Conservation (phyloP, 2,329 filamentous ascomycete genomes). For the Exophiala aquamarina region DNA sequence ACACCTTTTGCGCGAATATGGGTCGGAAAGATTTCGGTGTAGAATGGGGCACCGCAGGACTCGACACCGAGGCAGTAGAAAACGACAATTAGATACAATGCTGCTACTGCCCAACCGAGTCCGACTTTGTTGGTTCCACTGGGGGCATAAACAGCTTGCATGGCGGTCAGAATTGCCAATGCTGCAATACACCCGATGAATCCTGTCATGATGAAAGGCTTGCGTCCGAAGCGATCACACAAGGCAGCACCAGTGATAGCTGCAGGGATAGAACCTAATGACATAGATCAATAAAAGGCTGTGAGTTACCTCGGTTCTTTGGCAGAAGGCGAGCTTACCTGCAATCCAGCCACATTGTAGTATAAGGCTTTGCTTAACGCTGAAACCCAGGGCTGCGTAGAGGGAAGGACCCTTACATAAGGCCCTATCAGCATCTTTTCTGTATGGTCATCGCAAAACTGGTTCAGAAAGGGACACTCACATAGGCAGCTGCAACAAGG, state of each 20-base stretch:
- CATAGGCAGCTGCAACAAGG: too few species aligned
- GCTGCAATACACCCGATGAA: background rate
- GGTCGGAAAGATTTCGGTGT: conserved; percentile 14
- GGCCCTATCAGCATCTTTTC: background rate
- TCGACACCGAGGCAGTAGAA: conserved; percentile 9
- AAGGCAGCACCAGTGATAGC: background rate
- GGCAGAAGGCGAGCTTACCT: background rate
- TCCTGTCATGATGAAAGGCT: background rate
- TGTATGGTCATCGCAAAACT: background rate
- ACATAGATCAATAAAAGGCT: too few species aligned
- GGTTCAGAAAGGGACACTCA: background rate
- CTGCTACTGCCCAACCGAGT: background rate
- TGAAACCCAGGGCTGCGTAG: conserved; percentile 46
- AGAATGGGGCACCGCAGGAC: conserved; percentile 5
- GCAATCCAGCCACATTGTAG: conserved; percentile 4
- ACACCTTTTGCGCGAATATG: conserved; percentile 12
- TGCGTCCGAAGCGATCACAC: conserved; percentile 7
- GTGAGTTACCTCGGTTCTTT: too few species aligned
- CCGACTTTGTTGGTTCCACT: background rate
- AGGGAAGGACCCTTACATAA: conserved; percentile 26
- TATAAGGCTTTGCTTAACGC: conserved; percentile 24
- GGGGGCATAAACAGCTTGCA: background rate
- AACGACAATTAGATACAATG: conserved; percentile 6
- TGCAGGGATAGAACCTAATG: background rate
- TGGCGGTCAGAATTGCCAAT: too few species aligned